phyloP scores from a whole-genome alignment of 345 rosid genomes.

The Eucalyptus polyanthemos region DNA sequence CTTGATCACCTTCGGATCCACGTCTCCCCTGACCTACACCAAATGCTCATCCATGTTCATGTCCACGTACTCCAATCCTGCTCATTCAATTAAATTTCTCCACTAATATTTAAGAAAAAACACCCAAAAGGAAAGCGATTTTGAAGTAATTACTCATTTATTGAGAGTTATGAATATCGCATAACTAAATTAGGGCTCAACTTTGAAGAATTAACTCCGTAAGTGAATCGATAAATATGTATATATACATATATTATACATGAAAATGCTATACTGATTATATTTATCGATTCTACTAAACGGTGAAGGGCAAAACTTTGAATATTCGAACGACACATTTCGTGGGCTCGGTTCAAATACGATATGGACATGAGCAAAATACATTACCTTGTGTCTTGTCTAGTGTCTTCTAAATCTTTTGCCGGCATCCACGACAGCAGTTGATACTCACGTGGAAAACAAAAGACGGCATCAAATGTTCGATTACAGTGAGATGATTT shows the following conservation, averaged over 20 bases:
- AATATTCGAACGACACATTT: neutral
- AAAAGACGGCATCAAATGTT: too few species aligned
- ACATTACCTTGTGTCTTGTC: neutral
- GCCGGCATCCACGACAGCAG: neutral
- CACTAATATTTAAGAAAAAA: neutral
- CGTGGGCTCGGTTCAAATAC: neutral
- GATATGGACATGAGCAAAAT: neutral
- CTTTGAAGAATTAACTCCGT: neutral
- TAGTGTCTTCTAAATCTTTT: neutral
- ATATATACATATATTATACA: too few species aligned
- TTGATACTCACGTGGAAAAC: too few species aligned
- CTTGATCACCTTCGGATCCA: neutral
- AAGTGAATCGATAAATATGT: neutral
- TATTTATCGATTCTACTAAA: neutral
- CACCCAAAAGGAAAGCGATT: neutral
- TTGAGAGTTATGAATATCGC: neutral
- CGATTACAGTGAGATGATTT: too few species aligned
- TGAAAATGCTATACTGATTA: neutral
- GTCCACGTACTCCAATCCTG: neutral
- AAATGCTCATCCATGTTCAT: neutral
- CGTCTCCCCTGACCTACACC: neutral
- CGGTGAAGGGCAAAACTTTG: neutral
- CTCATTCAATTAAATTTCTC: neutral
- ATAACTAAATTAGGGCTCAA: neutral
- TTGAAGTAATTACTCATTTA: neutral